Base-by-base conservation (phyloP, 23 red algal species). In the Gracilaria gracilis region DNA sequence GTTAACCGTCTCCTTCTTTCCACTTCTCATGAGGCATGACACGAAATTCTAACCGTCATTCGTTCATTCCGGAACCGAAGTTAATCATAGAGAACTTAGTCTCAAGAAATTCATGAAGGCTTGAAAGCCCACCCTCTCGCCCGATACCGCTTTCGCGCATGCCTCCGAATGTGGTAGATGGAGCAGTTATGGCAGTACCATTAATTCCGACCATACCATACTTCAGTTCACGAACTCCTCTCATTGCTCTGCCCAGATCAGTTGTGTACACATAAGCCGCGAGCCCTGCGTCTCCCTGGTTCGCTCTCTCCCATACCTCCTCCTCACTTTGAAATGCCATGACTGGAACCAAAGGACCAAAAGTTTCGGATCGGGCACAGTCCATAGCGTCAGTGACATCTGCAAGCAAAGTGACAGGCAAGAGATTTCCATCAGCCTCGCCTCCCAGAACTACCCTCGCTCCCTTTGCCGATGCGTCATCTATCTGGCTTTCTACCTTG, bases 181-280 rank as follows among this genome's bases (percentile, higher is more conserved):
- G 73, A 77, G 80, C 73, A 83, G 82, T 90, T 36, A 99, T 54
- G 23, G 76, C 76, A 19, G 61, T 86, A 47, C 65, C 44, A 37
- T 96, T 96, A 25, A 99, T 86, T 23, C 91, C 97, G 23, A 99
- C 91, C 88, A 99, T 99, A 7, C 97, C 97, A 28, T 73, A 76
- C 32, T 95, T 82, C 57, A 99, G 62, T 27, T 77, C 72, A 73
- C 89, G 64, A 46, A 67, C 72, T 42, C 78, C 72, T 15, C 91
- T 48, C 57, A 47, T 83, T 8, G 67, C 83, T n/a, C 88, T 37
- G 0, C 77, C 78, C 9, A 95, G 21, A 75, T 95, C 74, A 0
- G 49, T 69, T 61, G 97, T 95, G 85, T 84, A 99, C 12, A 96
- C 70, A 70, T 99, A 99, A 46, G 82, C 82, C 21, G 97, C 88